Percentiles rank a stretch among this genome's conserved stretches.
These are phyloP conservation scores for Podospora comata DNA, from an alignment of 495 filamentous ascomycete species.

Conservation along the genomic window DNA sequence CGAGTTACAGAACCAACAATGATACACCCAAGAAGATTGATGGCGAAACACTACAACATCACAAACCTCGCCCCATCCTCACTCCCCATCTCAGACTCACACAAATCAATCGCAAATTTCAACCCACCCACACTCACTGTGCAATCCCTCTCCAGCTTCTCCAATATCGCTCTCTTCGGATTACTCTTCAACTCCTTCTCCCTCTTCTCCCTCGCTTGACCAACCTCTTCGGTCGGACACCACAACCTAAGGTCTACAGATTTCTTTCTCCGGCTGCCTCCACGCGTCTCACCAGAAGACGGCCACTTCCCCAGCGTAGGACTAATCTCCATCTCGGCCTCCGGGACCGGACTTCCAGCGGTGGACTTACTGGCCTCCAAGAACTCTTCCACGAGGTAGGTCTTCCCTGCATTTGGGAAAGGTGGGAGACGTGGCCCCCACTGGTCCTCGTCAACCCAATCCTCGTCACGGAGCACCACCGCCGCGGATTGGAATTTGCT, in stretches of 20 bases:
- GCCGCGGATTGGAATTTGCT: constrained; percentile 11
- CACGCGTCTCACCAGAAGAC: not conserved
- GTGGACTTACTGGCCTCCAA: not conserved
- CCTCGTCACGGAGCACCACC: constrained; percentile 11
- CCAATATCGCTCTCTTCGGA: constrained; percentile 4
- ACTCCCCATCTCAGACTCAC: not conserved
- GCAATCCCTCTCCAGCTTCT: constrained; percentile 11
- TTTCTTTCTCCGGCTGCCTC: too few relatives aligned
- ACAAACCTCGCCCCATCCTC: constrained; percentile 12
- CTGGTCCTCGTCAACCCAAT: constrained; percentile 3
- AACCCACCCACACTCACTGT: constrained; percentile 25
- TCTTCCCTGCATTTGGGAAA: not conserved
- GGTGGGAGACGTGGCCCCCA: too few relatives aligned
- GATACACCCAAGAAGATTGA: not conserved
- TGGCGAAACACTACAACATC: constrained; percentile 18
- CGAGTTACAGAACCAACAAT: not conserved
- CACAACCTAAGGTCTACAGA: too few relatives aligned
- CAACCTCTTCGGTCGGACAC: too few relatives aligned
- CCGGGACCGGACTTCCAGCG: constrained; percentile 5
- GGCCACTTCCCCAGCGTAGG: constrained; percentile 30
- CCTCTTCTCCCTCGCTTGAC: not conserved
- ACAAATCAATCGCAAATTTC: constrained; percentile 29
- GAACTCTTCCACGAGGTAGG: not conserved
- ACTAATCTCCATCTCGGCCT: constrained; percentile 28
- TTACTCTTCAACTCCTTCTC: not conserved